Evolutionary conservation across 345 rosid genomes (phyloP), one percentile per base, ranked within the genome.

Genomic region (Carallia brachiata): DNA sequence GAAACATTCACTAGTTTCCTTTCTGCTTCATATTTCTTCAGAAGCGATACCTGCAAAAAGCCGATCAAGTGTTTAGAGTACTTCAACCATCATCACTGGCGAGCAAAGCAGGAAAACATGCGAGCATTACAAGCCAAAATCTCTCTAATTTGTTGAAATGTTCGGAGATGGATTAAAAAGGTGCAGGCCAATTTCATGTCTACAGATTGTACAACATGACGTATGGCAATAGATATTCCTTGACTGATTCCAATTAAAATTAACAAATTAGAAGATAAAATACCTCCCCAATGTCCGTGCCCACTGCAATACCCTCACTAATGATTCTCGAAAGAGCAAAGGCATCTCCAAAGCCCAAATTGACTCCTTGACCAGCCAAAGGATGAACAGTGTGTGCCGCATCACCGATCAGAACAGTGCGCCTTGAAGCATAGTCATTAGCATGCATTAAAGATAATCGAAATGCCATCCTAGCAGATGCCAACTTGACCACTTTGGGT

Each of bases 331-430:
- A 86, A 80, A 95, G 97, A 64, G 90, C 72, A 65, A 67, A 82
- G 57, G 96, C 95, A 72, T 93, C 98, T 59, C 89, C 94, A 70
- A 91, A 91, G 57, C 98, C 98, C 83, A 95, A 68, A 83, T 95
- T 92, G 30, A 92, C 99, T 70, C 98, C 97, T 81, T 95, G 99
- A 71, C 97, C 99, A 39, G 97, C 99, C 78, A 92, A 80, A 7
- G 99, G 99, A 77, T 92, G 97, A 68, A 95, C 91, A 15, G 97
- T 86, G 62, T 92, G 99, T 53, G 99, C 97, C 10, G 97, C 97
- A 84, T 90, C 99, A 54, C 98, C 98, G 15, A 91, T 61, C 19
- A 93, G 89, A 72, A 81, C 97, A 60, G 87, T 83, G 40, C 82
- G 94, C 62, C 77, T 88, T 8, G 96, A 77, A 18, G 78, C 93